phyloP scores from a whole-genome alignment of 768 basidiomycete species.

The Sporobolomyces pararoseus region DNA sequence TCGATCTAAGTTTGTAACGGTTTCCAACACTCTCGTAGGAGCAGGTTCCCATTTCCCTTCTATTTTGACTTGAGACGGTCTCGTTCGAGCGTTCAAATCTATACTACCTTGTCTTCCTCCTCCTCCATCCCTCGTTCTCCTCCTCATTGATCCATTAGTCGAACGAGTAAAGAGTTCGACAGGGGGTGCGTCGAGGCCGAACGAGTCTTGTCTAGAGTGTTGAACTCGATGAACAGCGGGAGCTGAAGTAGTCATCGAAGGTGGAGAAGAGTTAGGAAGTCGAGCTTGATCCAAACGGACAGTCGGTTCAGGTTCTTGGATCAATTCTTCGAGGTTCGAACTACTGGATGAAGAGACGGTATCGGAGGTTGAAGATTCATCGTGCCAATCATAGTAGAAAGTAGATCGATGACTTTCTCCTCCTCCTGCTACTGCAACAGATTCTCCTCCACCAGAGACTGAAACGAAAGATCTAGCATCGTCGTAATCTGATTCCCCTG shows the following conservation, averaged over 20 bases:
- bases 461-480: constrained; percentile 26
- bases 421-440: not conserved
- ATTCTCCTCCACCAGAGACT: not conserved
- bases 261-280: not conserved
- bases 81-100: not conserved
- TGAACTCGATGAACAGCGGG: not conserved
- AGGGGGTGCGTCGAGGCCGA: constrained; percentile 21
- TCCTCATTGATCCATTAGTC: not conserved
- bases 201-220: constrained; percentile 9
- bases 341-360: not conserved
- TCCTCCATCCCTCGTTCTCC: not conserved
- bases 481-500: not conserved
- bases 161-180: constrained; percentile 26
- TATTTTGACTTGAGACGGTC: not conserved
- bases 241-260: not conserved
- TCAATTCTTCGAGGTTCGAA: not conserved
- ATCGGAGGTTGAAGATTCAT: not conserved
- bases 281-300: not conserved
- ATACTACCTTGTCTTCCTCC: not conserved
- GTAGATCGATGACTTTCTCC: no score
- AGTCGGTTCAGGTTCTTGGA: not conserved
- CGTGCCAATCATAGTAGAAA: not conserved
- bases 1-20: no score
- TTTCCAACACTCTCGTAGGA: not conserved
- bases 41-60: constrained; percentile 5